These are phyloP conservation scores for Rhodosporidiobolus sp. DNA, from an alignment of 768 basidiomycete species.

Conservation along the genomic window DNA sequence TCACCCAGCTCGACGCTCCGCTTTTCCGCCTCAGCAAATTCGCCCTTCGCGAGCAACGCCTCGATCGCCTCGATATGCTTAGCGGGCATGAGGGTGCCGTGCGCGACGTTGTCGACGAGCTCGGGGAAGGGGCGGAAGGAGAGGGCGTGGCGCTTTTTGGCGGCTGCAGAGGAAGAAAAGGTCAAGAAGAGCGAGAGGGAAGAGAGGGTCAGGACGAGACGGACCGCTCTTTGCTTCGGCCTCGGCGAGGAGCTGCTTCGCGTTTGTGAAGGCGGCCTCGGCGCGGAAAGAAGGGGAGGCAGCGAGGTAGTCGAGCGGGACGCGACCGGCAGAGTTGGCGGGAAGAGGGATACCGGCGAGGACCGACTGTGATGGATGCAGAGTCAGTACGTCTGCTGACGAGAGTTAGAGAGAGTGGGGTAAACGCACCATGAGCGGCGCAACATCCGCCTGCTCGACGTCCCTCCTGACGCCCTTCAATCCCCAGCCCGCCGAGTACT, in stretches of 20 bases:
- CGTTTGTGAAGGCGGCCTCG: slow-evolving; percentile 61
- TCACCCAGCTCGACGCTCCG: slow-evolving; percentile 58
- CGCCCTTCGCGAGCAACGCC: slow-evolving; percentile 51
- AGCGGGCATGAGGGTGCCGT: neutral
- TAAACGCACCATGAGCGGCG: slow-evolving; percentile 62
- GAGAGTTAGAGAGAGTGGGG: neutral
- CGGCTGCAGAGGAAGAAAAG: slow-evolving; percentile 4
- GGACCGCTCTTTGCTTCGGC: slow-evolving; percentile 72
- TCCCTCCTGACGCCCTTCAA: slow-evolving; percentile 64
- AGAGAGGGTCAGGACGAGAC: slow-evolving; percentile 42
- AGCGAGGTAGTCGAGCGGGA: slow-evolving; percentile 65
- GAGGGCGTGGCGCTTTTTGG: slow-evolving; percentile 60
- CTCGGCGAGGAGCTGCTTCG: slow-evolving; percentile 68
- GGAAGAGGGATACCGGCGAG: slow-evolving; percentile 72
- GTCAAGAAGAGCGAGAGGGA: neutral
- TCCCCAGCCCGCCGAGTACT: slow-evolving; percentile 65
- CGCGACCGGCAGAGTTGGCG: slow-evolving; percentile 74
- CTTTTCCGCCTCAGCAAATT: slow-evolving; percentile 57
- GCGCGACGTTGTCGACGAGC: slow-evolving; percentile 46
- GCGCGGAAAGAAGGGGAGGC: slow-evolving; percentile 59
- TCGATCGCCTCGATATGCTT: slow-evolving; percentile 50
- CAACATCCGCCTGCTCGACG: slow-evolving; percentile 77
- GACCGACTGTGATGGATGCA: slow-evolving; percentile 48
- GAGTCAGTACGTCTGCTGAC: neutral
- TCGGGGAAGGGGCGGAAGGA: slow-evolving; percentile 63